Evolutionary conservation across 768 basidiomycete species (phyloP).

Genomic region (Asterophora parasitica): DNA sequence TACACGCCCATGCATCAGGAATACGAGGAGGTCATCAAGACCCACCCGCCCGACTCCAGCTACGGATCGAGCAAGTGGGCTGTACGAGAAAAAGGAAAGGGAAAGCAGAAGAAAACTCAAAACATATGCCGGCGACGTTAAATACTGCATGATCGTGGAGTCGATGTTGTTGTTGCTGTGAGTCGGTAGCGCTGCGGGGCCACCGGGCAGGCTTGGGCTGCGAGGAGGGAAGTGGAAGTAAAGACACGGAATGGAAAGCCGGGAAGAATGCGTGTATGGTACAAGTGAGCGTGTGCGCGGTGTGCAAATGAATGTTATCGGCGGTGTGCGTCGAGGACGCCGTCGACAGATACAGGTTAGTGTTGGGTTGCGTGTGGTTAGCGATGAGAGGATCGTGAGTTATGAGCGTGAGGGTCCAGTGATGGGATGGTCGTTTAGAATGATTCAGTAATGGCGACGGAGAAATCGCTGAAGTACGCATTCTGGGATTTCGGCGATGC

Average conservation of each 20-base stretch:
- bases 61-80: neutral
- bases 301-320: constrained; percentile 11
- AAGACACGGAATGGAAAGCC: neutral
- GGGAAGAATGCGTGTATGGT: constrained; percentile 10
- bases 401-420: constrained; percentile 4
- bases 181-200: neutral
- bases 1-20: constrained; percentile 10
- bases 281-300: constrained; percentile 14
- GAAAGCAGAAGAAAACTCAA: neutral
- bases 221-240: neutral
- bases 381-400: neutral
- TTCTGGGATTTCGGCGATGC: constrained; percentile 60
- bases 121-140: constrained; percentile 12
- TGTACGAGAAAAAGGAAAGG: constrained; percentile 7
- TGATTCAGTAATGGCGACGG: constrained; percentile 51
- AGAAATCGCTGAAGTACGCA: constrained; percentile 67
- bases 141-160: constrained; percentile 14
- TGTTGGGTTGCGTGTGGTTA: neutral
- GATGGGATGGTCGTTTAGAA: constrained; percentile 24
- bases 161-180: constrained; percentile 11
- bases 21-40: constrained; percentile 11
- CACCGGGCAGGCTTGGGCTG: neutral
- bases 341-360: neutral
- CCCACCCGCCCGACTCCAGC: constrained; percentile 5
- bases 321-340: constrained; percentile 8